These are phyloP conservation scores for Candida peoriensis DNA, from an alignment of 805 yeast genomes.

Conservation along the genomic window DNA sequence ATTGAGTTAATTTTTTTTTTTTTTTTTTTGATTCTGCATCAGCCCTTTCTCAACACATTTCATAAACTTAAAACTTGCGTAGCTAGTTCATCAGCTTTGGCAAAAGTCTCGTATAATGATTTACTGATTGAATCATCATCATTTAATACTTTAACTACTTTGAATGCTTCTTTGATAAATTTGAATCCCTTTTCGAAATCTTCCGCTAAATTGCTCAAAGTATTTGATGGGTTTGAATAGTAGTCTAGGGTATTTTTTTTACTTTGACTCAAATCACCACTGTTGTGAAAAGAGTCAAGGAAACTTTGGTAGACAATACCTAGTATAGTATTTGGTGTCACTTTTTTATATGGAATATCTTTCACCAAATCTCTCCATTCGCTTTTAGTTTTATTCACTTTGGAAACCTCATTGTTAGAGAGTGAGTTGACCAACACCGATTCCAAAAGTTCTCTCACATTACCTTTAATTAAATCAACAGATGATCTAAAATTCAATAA, in stretches of 20 bases:
- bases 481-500: slow-evolving; percentile 65
- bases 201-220: slow-evolving; percentile 4
- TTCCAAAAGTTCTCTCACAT: slow-evolving; percentile 51
- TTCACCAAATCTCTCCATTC: slow-evolving; percentile 57
- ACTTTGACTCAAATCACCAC: background rate
- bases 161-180: slow-evolving; percentile 6
- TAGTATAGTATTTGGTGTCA: slow-evolving; percentile 55
- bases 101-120: slow-evolving; percentile 1
- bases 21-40: too few species aligned
- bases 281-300: slow-evolving; percentile 15
- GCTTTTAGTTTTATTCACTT: slow-evolving; percentile 37
- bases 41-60: too few species aligned
- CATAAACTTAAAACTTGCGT: background rate
- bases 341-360: slow-evolving; percentile 55
- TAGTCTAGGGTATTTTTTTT: slow-evolving; percentile 1
- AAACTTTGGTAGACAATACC: slow-evolving; percentile 52
- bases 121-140: slow-evolving; percentile 4
- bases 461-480: slow-evolving; percentile 44
- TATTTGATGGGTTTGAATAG: slow-evolving; percentile 4
- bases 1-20: too few species aligned
- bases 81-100: slow-evolving; percentile 5
- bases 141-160: slow-evolving; percentile 4
- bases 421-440: slow-evolving; percentile 45
- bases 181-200: slow-evolving; percentile 8
- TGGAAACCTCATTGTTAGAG: slow-evolving; percentile 54